Conservation (phyloP, 345 rosid genomes). For the Fremontodendron californicum region DNA sequence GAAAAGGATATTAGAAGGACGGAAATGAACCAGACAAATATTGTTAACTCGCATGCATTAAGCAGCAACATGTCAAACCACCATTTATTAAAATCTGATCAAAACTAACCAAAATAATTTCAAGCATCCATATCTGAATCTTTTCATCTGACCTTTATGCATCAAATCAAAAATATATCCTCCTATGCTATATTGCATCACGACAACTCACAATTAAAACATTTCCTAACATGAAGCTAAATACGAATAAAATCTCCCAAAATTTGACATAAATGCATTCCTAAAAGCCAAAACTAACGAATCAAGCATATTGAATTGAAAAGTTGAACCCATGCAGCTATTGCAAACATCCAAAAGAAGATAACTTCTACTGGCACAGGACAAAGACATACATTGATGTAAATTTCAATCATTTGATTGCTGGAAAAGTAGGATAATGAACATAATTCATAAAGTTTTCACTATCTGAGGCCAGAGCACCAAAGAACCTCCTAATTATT, state of each 20-base stretch:
- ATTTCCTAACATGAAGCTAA: neutral
- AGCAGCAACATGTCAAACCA: neutral
- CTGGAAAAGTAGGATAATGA: neutral
- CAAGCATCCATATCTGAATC: neutral
- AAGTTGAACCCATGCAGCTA: neutral
- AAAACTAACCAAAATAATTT: neutral
- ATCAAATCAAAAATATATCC: neutral
- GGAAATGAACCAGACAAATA: neutral
- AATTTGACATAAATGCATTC: neutral
- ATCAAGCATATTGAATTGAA: neutral
- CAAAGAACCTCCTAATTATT: neutral
- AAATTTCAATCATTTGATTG: neutral
- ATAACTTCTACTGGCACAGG: neutral
- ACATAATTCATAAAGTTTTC: neutral
- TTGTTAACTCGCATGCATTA: neutral
- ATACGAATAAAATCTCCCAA: neutral
- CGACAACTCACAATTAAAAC: neutral
- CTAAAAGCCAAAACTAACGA: constrained; percentile 28
- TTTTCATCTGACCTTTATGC: neutral
- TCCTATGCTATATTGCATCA: neutral
- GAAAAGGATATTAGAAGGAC: neutral
- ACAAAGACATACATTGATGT: neutral
- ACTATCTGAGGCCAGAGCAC: neutral
- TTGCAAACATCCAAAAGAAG: neutral
- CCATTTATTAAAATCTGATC: neutral